Conservation (phyloP, 371 early-diverging fungal genomes). For the Sanchytrium tribonematis region DNA sequence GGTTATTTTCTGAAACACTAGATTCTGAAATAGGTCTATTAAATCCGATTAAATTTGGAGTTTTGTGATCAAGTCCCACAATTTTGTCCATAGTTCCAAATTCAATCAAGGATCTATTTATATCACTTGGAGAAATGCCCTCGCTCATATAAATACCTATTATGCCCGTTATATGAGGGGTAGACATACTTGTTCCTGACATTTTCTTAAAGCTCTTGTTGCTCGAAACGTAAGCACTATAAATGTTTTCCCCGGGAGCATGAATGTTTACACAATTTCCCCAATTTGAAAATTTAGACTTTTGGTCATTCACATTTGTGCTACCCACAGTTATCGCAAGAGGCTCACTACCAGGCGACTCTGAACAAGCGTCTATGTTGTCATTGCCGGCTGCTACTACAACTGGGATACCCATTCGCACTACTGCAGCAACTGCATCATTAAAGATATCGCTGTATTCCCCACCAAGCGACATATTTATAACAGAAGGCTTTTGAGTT, state of each 20-base stretch:
- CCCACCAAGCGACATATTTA: constrained; percentile 18
- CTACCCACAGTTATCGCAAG: constrained; percentile 13
- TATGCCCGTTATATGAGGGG: constrained; percentile 16
- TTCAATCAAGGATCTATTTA: too few species aligned
- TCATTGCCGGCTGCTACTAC: constrained; percentile 16
- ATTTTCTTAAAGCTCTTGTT: constrained; percentile 4
- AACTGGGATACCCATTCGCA: constrained; percentile 9
- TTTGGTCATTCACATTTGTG: constrained; percentile 7
- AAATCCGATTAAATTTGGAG: too few species aligned
- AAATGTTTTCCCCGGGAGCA: constrained; percentile 16
- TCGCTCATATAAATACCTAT: constrained; percentile 15
- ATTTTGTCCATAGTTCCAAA: too few species aligned
- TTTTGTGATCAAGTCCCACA: too few species aligned
- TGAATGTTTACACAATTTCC: constrained; percentile 16
- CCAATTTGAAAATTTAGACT: constrained; percentile 13
- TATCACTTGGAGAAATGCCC: too few species aligned
- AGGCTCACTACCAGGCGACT: constrained; percentile 12
- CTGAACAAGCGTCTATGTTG: constrained; percentile 11
- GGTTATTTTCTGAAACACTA: too few species aligned
- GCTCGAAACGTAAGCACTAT: constrained; percentile 2
- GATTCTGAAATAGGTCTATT: too few species aligned
- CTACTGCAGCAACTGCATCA: constrained; percentile 8
- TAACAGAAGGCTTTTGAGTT: constrained; percentile 7
- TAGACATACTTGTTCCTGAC: constrained; percentile 17
- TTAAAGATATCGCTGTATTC: constrained; percentile 7